phyloP scores from a whole-genome alignment of 495 filamentous ascomycete species.

The Choiromyces venosus region DNA sequence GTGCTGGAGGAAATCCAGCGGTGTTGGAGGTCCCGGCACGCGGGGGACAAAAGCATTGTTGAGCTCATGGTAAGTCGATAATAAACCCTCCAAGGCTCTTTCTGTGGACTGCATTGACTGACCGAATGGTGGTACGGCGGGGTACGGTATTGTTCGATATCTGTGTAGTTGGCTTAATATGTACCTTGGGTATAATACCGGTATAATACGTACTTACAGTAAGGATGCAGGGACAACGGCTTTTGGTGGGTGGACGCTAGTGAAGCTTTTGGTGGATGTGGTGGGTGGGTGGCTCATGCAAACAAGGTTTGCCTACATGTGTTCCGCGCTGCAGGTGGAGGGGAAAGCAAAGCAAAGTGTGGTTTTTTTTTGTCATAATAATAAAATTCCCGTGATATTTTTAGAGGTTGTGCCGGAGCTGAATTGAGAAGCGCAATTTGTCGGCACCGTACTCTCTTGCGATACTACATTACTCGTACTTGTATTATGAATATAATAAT shows the following conservation, averaged over 20 bases:
- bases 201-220: background rate
- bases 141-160: constrained; percentile 6
- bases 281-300: background rate
- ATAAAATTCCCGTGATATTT: background rate
- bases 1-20: constrained; percentile 68
- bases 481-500: background rate
- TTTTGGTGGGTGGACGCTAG: background rate
- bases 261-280: background rate
- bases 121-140: constrained; percentile 15
- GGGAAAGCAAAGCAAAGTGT: background rate
- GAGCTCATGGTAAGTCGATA: constrained; percentile 62
- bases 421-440: background rate
- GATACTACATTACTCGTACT: background rate
- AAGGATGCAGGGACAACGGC: background rate
- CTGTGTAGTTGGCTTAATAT: background rate
- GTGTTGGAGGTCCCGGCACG: constrained; percentile 56
- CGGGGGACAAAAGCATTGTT: constrained; percentile 55
- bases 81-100: constrained; percentile 48
- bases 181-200: background rate
- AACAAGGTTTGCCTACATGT: constrained; percentile 2
- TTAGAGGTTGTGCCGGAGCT: background rate
- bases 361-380: background rate
- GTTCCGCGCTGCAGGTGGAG: background rate
- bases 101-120: background rate
- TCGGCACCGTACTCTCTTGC: background rate